phyloP scores from a whole-genome alignment of 129 eudicot species.

The Artemisia argyi region DNA sequence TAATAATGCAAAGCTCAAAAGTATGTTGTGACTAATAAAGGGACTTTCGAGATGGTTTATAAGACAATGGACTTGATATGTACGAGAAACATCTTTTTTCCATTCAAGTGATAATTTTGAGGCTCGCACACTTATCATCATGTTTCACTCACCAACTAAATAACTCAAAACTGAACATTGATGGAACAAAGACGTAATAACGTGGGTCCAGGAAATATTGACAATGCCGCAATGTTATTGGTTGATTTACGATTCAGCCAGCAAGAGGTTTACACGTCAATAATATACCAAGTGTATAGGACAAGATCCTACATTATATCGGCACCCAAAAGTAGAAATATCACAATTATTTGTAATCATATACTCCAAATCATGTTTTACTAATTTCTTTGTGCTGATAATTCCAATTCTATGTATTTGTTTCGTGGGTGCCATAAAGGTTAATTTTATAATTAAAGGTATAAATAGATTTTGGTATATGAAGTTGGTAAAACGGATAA shows the following conservation, averaged over 20 bases:
- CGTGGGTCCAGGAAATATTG: slow-evolving; percentile 26
- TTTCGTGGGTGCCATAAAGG: neutral
- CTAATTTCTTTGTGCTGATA: neutral
- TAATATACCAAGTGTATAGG: neutral
- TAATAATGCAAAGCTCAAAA: too few relatives aligned
- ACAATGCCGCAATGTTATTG: slow-evolving; percentile 44
- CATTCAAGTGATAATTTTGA: too few relatives aligned
- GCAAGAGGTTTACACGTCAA: slow-evolving; percentile 41
- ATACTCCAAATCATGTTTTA: neutral
- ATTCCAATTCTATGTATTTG: neutral
- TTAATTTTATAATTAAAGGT: too few relatives aligned
- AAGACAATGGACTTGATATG: too few relatives aligned
- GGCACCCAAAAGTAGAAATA: slow-evolving; percentile 10
- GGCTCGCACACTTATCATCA: neutral
- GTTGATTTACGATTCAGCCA: slow-evolving; percentile 36
- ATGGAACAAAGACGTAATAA: neutral
- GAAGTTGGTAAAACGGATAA: too few relatives aligned
- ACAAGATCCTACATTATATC: neutral
- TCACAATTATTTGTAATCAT: too few relatives aligned
- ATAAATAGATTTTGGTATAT: too few relatives aligned
- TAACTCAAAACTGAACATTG: too few relatives aligned
- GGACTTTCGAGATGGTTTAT: too few relatives aligned
- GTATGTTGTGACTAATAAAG: too few relatives aligned
- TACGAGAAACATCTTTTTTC: too few relatives aligned
- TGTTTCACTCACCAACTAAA: neutral